A percentile compares a stretch with the other conserved stretches of the same genome.
phyloP scores from a whole-genome alignment of 768 basidiomycete genomes.

The Tylopilus rubrobrunneus region DNA sequence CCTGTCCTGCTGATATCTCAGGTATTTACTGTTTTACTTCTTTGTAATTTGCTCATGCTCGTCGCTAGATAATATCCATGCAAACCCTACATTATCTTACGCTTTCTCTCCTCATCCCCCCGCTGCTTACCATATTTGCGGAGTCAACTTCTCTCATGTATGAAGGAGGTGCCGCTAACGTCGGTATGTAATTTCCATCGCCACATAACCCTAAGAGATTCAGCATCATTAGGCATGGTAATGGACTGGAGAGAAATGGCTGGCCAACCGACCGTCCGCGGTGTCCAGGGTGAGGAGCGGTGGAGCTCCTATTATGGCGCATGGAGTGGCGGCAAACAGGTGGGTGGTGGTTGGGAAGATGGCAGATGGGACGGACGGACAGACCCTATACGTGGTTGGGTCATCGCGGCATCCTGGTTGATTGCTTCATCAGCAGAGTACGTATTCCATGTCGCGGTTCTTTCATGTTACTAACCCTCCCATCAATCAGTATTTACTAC shows the following conservation, averaged over 20 bases:
- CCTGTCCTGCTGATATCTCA: slow-evolving; percentile 85
- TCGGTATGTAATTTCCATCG: slow-evolving; percentile 46
- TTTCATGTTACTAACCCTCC: slow-evolving; percentile 8
- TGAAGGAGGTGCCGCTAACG: slow-evolving; percentile 76
- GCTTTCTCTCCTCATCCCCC: slow-evolving; percentile 77
- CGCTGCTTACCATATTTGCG: slow-evolving; percentile 71
- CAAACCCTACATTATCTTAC: slow-evolving; percentile 94
- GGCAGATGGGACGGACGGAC: slow-evolving; percentile 61
- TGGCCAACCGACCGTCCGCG: slow-evolving; percentile 70
- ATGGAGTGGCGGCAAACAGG: slow-evolving; percentile 77
- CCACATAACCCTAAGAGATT: neutral
- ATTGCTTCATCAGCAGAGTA: slow-evolving; percentile 81
- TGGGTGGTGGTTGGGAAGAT: slow-evolving; percentile 52
- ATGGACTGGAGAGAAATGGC: slow-evolving; percentile 99
- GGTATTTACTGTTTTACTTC: slow-evolving; percentile 35
- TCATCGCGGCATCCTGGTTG: slow-evolving; percentile 85
- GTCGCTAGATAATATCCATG: slow-evolving; percentile 78
- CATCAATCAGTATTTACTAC: slow-evolving; percentile 56
- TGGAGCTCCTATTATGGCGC: slow-evolving; percentile 69
- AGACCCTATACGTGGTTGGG: slow-evolving; percentile 85
- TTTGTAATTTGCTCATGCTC: neutral
- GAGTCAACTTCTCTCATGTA: slow-evolving; percentile 65
- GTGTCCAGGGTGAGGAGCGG: slow-evolving; percentile 56
- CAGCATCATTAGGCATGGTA: slow-evolving; percentile 60
- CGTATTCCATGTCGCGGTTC: slow-evolving; percentile 33